phyloP scores from a whole-genome alignment of 768 basidiomycete genomes.

The Suillus ampliporus region DNA sequence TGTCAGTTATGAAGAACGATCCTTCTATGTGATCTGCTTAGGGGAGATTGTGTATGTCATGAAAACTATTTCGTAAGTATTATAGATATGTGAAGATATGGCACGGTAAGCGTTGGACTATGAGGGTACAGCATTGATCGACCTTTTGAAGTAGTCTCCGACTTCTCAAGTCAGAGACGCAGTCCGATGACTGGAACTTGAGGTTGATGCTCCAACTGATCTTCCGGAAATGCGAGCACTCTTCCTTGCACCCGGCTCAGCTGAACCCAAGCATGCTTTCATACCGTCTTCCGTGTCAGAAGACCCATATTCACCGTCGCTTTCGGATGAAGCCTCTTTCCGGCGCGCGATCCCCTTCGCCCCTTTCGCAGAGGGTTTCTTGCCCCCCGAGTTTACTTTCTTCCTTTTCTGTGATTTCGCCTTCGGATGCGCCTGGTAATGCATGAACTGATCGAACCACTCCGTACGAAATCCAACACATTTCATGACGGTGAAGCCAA shows the following conservation, averaged over 20 bases:
- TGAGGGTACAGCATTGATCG: neutral
- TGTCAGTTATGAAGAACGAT: no score
- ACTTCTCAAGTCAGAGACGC: neutral
- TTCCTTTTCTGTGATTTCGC: constrained; percentile 9
- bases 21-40: no score
- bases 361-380: neutral
- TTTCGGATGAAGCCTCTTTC: constrained; percentile 3
- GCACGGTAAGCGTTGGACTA: neutral
- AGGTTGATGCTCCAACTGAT: neutral
- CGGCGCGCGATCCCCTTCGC: neutral
- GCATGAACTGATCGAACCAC: constrained; percentile 22
- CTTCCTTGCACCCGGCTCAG: neutral
- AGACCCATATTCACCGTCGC: constrained; percentile 21
- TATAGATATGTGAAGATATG: neutral
- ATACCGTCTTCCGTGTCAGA: neutral
- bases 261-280: neutral
- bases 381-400: neutral
- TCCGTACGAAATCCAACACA: constrained; percentile 28
- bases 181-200: neutral
- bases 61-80: neutral
- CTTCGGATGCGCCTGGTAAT: constrained; percentile 22
- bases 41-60: neutral
- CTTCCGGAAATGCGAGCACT: neutral
- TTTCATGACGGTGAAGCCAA: constrained; percentile 25
- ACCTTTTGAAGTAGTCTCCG: neutral